phyloP scores from a whole-genome alignment of 208 protist genomes.

The Trypanosoma caninum region DNA sequence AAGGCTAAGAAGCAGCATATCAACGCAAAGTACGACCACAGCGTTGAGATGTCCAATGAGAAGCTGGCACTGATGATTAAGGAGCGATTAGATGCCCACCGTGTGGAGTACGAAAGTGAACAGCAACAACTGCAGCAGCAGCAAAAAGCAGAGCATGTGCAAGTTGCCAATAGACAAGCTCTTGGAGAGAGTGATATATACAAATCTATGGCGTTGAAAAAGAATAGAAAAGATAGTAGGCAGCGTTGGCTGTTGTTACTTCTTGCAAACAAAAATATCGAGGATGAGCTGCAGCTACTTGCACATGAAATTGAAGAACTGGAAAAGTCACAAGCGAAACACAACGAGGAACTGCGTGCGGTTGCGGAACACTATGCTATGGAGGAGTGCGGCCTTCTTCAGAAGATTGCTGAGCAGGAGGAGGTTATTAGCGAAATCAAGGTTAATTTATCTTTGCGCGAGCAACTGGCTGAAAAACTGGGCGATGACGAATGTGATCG shows the following conservation, averaged over 20 bases:
- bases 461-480: conserved; percentile 30
- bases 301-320: conserved; percentile 6
- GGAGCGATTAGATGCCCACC: conserved; percentile 62
- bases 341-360: conserved; percentile 25
- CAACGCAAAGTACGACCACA: conserved; percentile 78
- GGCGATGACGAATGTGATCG: conserved; percentile 24
- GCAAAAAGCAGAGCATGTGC: neutral
- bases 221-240: conserved; percentile 1
- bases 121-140: neutral
- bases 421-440: conserved; percentile 63
- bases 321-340: neutral
- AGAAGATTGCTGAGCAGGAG: conserved; percentile 44
- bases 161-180: neutral
- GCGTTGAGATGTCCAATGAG: conserved; percentile 63
- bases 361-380: conserved; percentile 39
- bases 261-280: conserved; percentile 18
- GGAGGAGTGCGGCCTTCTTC: conserved; percentile 29
- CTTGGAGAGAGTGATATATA: neutral
- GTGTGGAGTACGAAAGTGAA: conserved; percentile 48
- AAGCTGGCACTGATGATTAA: conserved; percentile 78
- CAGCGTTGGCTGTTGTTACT: conserved; percentile 20
- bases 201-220: conserved; percentile 4
- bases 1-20: conserved; percentile 70
- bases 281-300: conserved; percentile 10
- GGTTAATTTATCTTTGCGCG: conserved; percentile 47